A percentile compares a stretch with the other conserved stretches of the same genome.
phyloP scores from a whole-genome alignment of 306 rosid species.

The Hylodesmum podocarpum region DNA sequence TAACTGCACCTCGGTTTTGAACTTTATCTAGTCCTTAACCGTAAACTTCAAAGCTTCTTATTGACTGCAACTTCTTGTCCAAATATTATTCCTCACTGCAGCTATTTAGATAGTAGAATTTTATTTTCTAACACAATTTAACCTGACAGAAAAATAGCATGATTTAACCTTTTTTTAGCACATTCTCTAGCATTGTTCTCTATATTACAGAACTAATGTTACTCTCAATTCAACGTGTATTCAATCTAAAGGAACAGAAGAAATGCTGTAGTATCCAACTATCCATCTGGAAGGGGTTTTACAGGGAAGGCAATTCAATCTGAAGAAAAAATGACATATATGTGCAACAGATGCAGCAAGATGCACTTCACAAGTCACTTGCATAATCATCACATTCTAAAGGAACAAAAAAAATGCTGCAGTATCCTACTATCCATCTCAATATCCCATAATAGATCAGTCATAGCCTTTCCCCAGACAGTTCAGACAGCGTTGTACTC shows the following conservation, averaged over 20 bases:
- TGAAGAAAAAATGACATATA: neutral
- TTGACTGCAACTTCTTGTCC: neutral
- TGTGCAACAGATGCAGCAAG: neutral
- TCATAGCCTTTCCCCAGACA: constrained; percentile 86
- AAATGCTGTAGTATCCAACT: too few relatives aligned
- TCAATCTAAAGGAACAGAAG: too few relatives aligned
- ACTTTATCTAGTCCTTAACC: neutral
- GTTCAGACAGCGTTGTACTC: constrained; percentile 84
- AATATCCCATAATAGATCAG: constrained; percentile 27
- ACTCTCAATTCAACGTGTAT: too few relatives aligned
- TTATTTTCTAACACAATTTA: neutral
- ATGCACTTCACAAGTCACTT: constrained; percentile 20
- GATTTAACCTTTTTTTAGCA: too few relatives aligned
- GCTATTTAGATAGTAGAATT: neutral
- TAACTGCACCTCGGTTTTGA: neutral
- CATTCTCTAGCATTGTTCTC: too few relatives aligned
- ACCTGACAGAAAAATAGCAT: neutral
- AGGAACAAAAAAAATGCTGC: constrained; percentile 16
- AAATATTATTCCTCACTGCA: neutral
- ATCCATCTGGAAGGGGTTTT: too few relatives aligned
- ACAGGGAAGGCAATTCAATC: neutral
- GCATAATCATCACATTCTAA: neutral
- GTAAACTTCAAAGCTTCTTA: neutral
- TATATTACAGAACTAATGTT: too few relatives aligned
- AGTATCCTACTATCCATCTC: neutral